These are phyloP conservation scores for Plasmodium ovale DNA, from an alignment of 169 alveolate genomes.

Conservation along the genomic window DNA sequence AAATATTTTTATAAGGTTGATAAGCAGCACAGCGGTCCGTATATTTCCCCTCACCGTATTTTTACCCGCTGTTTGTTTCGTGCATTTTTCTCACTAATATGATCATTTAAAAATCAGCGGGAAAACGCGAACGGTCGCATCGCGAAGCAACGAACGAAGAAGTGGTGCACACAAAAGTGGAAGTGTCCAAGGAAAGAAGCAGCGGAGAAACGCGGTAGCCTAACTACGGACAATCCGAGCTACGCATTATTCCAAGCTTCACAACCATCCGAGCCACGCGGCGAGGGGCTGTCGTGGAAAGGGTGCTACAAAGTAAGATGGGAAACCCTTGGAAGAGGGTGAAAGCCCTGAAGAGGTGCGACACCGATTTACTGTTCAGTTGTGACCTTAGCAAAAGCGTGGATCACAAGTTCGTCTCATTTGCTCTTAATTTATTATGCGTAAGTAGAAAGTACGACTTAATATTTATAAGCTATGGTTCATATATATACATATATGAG, in stretches of 20 bases:
- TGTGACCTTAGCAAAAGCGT: constrained; percentile 30
- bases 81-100: not conserved
- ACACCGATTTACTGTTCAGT: constrained; percentile 24
- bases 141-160: not conserved
- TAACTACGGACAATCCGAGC: too few species aligned
- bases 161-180: not conserved
- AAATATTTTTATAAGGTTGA: too few species aligned
- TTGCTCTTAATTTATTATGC: constrained; percentile 52
- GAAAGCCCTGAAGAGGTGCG: constrained; percentile 22
- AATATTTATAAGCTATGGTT: constrained; percentile 50
- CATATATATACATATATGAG: constrained; percentile 53
- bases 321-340: constrained; percentile 70
- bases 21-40: too few species aligned
- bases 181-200: not conserved
- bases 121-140: not conserved
- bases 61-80: too few species aligned
- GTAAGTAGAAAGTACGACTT: constrained; percentile 72
- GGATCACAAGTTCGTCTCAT: constrained; percentile 51
- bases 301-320: too few species aligned
- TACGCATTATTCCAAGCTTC: too few species aligned
- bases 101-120: not conserved
- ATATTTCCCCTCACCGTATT: too few species aligned
- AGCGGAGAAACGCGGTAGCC: too few species aligned
- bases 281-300: too few species aligned
- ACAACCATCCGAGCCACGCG: too few species aligned